Conservation (phyloP, 2,329 filamentous ascomycete genomes). For the Alternaria hordeiaustralica region DNA sequence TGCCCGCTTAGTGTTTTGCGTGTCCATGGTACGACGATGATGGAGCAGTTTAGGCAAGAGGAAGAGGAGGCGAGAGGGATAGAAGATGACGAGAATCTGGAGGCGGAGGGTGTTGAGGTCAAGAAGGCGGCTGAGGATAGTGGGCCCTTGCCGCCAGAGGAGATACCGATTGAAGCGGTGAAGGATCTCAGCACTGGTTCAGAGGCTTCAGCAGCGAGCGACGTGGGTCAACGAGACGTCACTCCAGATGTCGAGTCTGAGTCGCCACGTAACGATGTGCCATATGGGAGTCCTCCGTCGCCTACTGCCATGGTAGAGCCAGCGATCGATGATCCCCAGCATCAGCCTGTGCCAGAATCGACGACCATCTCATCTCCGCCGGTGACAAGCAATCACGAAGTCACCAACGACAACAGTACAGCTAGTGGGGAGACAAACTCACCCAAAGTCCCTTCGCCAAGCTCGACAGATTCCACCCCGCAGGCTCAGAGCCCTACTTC, state of each 20-base stretch:
- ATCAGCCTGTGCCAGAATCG: not conserved
- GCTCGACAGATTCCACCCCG: not conserved
- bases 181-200: slow-evolving; percentile 16
- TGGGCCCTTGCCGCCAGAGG: slow-evolving; percentile 24
- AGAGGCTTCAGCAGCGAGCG: not conserved
- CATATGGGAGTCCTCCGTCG: not conserved
- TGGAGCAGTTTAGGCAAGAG: slow-evolving; percentile 92
- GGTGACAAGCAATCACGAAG: not conserved
- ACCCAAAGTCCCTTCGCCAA: not conserved
- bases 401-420: not conserved
- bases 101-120: slow-evolving; percentile 49
- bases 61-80: slow-evolving; percentile 69
- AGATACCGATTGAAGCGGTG: slow-evolving; percentile 23
- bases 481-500: slow-evolving; percentile 9
- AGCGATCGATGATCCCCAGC: not conserved
- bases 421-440: not conserved
- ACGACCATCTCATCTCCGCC: not conserved
- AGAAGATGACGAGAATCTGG: slow-evolving; percentile 64
- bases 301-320: not conserved
- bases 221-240: not conserved
- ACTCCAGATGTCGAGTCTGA: not conserved
- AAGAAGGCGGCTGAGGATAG: slow-evolving; percentile 46
- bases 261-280: not conserved
- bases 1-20: slow-evolving; percentile 90
- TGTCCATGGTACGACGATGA: slow-evolving; percentile 91